Evolutionary conservation across 2,329 filamentous ascomycete genomes (phyloP).

Genomic region (Saccharata proteae): DNA sequence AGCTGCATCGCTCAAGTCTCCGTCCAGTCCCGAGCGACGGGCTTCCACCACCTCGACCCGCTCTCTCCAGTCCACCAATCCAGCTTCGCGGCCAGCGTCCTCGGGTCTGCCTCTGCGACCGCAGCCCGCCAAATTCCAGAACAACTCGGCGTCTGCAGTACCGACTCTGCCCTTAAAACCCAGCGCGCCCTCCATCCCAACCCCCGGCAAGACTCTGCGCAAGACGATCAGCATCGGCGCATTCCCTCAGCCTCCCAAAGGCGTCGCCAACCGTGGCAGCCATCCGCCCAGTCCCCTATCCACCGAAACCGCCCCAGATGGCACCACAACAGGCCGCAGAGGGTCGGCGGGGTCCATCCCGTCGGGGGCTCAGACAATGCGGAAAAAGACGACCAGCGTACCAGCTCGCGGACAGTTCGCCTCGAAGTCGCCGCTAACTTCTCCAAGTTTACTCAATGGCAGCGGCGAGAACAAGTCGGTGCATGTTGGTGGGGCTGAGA

Average conservation of each 20-base stretch:
- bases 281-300: slow-evolving; percentile 45
- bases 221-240: slow-evolving; percentile 90
- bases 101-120: slow-evolving; percentile 9
- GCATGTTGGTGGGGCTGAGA: too few species aligned
- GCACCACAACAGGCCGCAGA: slow-evolving; percentile 21
- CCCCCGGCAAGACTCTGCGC: slow-evolving; percentile 53
- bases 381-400: slow-evolving; percentile 35
- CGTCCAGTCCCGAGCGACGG: slow-evolving; percentile 26
- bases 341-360: slow-evolving; percentile 17
- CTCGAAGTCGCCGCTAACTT: slow-evolving; percentile 30
- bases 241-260: slow-evolving; percentile 79
- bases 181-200: slow-evolving; percentile 11
- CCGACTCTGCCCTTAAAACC: slow-evolving; percentile 19
- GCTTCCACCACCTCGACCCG: slow-evolving; percentile 2
- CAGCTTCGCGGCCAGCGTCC: slow-evolving; percentile 3
- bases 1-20: too few species aligned
- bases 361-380: slow-evolving; percentile 33
- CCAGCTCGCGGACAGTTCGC: slow-evolving; percentile 18
- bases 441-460: slow-evolving; percentile 64
- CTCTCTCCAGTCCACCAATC: slow-evolving; percentile 4
- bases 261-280: slow-evolving; percentile 40
- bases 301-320: slow-evolving; percentile 33
- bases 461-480: slow-evolving; percentile 27
- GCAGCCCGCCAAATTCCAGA: slow-evolving; percentile 5
- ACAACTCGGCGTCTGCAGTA: slow-evolving; percentile 10